These are phyloP conservation scores for Nicotiana undulata DNA, from an alignment of 257 asterid genomes.

Conservation along the genomic window DNA sequence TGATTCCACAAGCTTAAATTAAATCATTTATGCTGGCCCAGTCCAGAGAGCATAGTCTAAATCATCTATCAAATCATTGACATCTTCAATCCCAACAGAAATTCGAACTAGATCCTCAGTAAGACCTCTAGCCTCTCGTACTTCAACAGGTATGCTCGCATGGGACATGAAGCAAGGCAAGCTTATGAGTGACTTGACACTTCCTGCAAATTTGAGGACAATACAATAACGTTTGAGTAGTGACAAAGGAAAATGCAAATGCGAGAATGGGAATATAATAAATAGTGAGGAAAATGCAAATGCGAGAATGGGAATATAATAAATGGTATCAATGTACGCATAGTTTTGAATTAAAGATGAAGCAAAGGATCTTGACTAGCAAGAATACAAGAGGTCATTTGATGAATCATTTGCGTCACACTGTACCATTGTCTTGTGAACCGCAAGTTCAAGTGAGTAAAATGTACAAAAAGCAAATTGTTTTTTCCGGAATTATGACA, in stretches of 20 bases:
- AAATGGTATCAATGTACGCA: background rate
- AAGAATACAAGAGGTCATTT: background rate
- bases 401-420: background rate
- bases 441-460: background rate
- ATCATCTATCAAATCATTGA: constrained; percentile 68
- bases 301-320: background rate
- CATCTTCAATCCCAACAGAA: constrained; percentile 81
- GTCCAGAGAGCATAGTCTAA: constrained; percentile 57
- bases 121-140: constrained; percentile 65
- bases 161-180: constrained; percentile 87
- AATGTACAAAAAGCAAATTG: background rate
- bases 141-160: constrained; percentile 58
- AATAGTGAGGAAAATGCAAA: background rate
- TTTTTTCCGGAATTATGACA: background rate
- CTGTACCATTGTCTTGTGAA: background rate
- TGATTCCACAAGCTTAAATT: background rate
- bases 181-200: constrained; percentile 78
- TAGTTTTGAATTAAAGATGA: background rate
- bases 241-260: background rate
- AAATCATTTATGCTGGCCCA: constrained; percentile 36
- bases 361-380: background rate
- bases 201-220: constrained; percentile 30
- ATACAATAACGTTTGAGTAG: background rate
- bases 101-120: constrained; percentile 67
- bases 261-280: background rate